Base-by-base conservation (phyloP, 2,329 filamentous ascomycete species). In the Colletotrichum eremochloae region DNA sequence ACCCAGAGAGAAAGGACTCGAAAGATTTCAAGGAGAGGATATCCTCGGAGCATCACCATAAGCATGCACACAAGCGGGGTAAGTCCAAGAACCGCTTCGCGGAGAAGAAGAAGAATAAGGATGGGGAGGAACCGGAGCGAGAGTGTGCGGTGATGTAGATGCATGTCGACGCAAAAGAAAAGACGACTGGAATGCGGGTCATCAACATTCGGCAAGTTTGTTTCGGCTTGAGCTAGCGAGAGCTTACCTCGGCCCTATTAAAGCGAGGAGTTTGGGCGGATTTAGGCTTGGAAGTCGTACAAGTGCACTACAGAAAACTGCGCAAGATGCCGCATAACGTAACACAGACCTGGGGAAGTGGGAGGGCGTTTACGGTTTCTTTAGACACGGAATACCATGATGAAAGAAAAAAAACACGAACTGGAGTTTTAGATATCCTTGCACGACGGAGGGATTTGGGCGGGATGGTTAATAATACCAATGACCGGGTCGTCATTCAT, bases 141-240 rank as follows among this genome's bases (percentile, higher is more conserved):
- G 85, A 87, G 76, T 87, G 86, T 76, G 77, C 75, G 12, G 79
- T 87, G 63, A 87, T 87, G 86, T 87, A 77, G 77, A 60, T 4
- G 48, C 63, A 50, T n/a, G 12, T 20, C 20, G 57, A 67, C 56
- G 33, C 33, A 48, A 55, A 31, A 38, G 46, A 18, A 48, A 31
- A 5, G 29, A 33, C 14, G 63, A 38, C 5, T 31, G 42, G 15
- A 8, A 29, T 15, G 46, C 31, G 33, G 40, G 31, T n/a, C 12
- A 33, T 58, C 7, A 58, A 42, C 38, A 36, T 36, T 57, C 42
- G 38, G 52, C 31, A 29, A 29, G 40, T 46, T 40, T 42, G 46
- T 56, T 61, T 67, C 36, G 56, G n/a, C 33, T 62, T 31, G 61
- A 61, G 61, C 55, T 42, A 53, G 58, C 55, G 55, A 64, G 60